Percentiles rank a stretch among this genome's conserved stretches.
These are phyloP conservation scores for Tulasnella sp. DNA, from an alignment of 768 basidiomycete species.

Conservation along the genomic window DNA sequence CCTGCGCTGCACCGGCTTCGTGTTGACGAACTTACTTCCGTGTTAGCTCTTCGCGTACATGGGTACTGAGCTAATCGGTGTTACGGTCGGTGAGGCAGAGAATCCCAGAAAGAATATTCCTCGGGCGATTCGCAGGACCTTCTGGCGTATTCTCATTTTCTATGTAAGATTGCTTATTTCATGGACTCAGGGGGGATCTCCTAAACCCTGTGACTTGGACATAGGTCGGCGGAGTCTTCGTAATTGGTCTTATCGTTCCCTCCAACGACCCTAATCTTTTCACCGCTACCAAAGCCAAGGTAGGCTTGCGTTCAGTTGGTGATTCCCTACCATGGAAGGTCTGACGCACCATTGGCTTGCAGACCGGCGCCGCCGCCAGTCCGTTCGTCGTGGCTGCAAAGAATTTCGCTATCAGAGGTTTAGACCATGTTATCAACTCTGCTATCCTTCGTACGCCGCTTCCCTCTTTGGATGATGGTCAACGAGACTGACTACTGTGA, in stretches of 20 bases:
- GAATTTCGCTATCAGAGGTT: slow-evolving; percentile 53
- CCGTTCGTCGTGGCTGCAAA: slow-evolving; percentile 57
- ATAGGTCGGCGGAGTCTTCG: slow-evolving; percentile 50
- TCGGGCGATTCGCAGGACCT: slow-evolving; percentile 60
- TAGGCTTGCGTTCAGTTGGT: background rate
- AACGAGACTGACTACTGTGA: background rate
- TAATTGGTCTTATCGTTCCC: slow-evolving; percentile 68
- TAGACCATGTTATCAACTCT: slow-evolving; percentile 61
- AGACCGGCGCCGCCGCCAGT: slow-evolving; percentile 54
- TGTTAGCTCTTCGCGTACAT: slow-evolving; percentile 65
- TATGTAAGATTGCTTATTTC: slow-evolving; percentile 49
- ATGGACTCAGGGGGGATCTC: background rate
- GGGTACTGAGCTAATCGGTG: slow-evolving; percentile 74
- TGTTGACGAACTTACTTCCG: slow-evolving; percentile 48
- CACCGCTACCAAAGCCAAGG: slow-evolving; percentile 41
- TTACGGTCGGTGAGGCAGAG: slow-evolving; percentile 54
- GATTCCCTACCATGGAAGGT: background rate
- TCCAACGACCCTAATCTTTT: slow-evolving; percentile 49
- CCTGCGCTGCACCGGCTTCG: background rate
- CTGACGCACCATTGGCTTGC: background rate
- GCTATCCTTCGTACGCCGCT: slow-evolving; percentile 18
- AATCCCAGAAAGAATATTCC: slow-evolving; percentile 74
- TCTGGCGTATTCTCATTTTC: slow-evolving; percentile 55
- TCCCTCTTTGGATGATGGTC: background rate
- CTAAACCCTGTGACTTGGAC: background rate